phyloP scores from a whole-genome alignment of 345 rosid species.

The Syzygium aromaticum region DNA sequence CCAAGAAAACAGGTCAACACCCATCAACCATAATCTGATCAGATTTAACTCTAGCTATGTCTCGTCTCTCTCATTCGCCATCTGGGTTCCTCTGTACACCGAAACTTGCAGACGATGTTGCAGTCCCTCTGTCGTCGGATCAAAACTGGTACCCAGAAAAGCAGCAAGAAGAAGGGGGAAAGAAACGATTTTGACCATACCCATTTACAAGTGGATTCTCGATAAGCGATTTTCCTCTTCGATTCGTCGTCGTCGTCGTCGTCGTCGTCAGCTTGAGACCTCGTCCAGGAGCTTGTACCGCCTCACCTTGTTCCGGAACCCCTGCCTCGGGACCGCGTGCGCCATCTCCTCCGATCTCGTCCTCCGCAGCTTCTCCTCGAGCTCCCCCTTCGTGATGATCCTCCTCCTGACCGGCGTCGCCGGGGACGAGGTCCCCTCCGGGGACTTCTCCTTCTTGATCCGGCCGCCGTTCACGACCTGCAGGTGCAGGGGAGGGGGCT shows the following conservation, averaged over 20 bases:
- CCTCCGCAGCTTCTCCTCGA: slow-evolving; percentile 34
- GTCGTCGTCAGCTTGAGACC: slow-evolving; percentile 37
- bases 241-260: neutral
- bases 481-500: neutral
- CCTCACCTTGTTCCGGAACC: slow-evolving; percentile 46
- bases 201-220: neutral
- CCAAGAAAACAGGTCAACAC: neutral
- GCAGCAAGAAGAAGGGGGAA: neutral
- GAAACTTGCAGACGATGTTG: neutral
- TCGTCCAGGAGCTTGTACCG: slow-evolving; percentile 65
- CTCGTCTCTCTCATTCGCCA: neutral
- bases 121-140: neutral
- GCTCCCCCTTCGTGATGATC: slow-evolving; percentile 32
- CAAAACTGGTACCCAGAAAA: neutral
- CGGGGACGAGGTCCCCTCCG: slow-evolving; percentile 5
- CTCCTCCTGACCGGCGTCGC: slow-evolving; percentile 23
- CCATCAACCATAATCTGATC: neutral
- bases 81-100: neutral
- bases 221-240: neutral
- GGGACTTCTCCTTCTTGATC: slow-evolving; percentile 23
- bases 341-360: slow-evolving; percentile 21
- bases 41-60: neutral
- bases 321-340: slow-evolving; percentile 7
- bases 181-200: neutral
- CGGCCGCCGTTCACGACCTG: neutral